These are phyloP conservation scores for Corynespora cassiicola DNA, from an alignment of 2,329 filamentous ascomycete species.

Conservation along the genomic window DNA sequence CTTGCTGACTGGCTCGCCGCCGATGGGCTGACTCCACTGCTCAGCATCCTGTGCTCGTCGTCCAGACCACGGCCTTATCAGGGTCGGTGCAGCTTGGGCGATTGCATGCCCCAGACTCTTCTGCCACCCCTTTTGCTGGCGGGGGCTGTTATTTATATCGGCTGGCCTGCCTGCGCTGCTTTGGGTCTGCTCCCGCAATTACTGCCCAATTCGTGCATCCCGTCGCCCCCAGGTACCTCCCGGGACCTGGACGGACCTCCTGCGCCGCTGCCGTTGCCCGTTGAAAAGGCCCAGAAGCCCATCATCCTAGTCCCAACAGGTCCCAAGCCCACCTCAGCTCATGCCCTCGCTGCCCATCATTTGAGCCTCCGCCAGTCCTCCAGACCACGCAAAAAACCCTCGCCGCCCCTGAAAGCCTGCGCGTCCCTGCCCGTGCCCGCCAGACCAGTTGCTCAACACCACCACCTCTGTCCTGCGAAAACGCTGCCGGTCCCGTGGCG, in stretches of 20 bases:
- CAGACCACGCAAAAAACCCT: background rate
- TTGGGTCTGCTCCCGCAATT: conserved; percentile 21
- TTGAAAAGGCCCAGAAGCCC: conserved; percentile 23
- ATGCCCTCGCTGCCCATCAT: conserved; percentile 13
- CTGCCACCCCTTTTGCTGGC: conserved; percentile 15
- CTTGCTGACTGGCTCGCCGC: conserved; percentile 13
- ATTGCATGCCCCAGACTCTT: conserved; percentile 10
- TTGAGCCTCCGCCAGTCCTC: background rate
- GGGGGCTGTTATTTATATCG: conserved; percentile 14
- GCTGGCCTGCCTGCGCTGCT: conserved; percentile 10
- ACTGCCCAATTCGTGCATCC: conserved; percentile 16
- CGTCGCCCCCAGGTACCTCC: conserved; percentile 3
- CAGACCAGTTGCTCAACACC: conserved; percentile 8
- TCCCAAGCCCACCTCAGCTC: conserved; percentile 20
- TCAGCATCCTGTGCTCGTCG: conserved; percentile 11
- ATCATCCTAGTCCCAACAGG: conserved; percentile 37
- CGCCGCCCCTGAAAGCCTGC: background rate
- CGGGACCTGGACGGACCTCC: conserved; percentile 17
- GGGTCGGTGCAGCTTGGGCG: conserved; percentile 2
- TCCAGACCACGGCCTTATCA: conserved; percentile 4
- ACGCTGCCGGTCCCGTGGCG: conserved; percentile 1
- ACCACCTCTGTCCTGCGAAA: background rate
- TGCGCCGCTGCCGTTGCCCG: conserved; percentile 20
- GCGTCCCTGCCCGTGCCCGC: too few relatives aligned
- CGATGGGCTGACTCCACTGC: conserved; percentile 13